A percentile compares a stretch with the other conserved stretches of the same genome.
phyloP scores from a whole-genome alignment of 1,284 basidiomycete genomes.

The Volvariella surrecta region DNA sequence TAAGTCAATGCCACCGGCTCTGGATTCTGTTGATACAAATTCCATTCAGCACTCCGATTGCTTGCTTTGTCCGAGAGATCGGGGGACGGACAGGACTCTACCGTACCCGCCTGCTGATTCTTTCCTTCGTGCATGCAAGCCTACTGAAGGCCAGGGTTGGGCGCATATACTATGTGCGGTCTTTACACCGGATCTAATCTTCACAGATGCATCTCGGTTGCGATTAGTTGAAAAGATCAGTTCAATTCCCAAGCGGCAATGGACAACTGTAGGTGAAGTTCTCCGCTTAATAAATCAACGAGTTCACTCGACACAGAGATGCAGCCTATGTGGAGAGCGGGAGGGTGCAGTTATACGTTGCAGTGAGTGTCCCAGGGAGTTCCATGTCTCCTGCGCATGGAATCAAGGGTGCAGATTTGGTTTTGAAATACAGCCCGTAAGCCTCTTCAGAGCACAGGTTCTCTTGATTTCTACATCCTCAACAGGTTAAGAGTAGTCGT shows the following conservation, averaged over 20 bases:
- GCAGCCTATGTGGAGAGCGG: constrained; percentile 52
- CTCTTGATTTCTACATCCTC: not conserved
- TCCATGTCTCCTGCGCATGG: constrained; percentile 91
- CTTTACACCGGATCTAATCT: constrained; percentile 79
- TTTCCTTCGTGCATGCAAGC: constrained; percentile 81
- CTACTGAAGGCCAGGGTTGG: constrained; percentile 93
- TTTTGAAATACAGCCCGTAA: constrained; percentile 81
- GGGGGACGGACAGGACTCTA: constrained; percentile 37
- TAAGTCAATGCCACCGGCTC: constrained; percentile 24
- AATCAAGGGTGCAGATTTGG: constrained; percentile 74
- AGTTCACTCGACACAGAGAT: constrained; percentile 32
- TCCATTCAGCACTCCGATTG: constrained; percentile 56
- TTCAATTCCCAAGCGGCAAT: constrained; percentile 56
- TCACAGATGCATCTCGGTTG: constrained; percentile 65
- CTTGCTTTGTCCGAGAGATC: constrained; percentile 60
- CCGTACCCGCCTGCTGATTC: constrained; percentile 46
- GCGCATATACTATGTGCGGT: constrained; percentile 86
- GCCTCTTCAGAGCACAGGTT: constrained; percentile 22
- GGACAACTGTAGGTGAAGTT: constrained; percentile 44
- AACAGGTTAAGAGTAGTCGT: constrained; percentile 66
- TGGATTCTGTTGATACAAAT: not conserved
- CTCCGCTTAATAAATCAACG: not conserved
- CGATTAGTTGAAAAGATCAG: constrained; percentile 85
- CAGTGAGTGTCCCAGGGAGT: constrained; percentile 71
- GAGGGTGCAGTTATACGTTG: constrained; percentile 84